Conservation (phyloP, 345 rosid genomes). For the Populus deltoides region DNA sequence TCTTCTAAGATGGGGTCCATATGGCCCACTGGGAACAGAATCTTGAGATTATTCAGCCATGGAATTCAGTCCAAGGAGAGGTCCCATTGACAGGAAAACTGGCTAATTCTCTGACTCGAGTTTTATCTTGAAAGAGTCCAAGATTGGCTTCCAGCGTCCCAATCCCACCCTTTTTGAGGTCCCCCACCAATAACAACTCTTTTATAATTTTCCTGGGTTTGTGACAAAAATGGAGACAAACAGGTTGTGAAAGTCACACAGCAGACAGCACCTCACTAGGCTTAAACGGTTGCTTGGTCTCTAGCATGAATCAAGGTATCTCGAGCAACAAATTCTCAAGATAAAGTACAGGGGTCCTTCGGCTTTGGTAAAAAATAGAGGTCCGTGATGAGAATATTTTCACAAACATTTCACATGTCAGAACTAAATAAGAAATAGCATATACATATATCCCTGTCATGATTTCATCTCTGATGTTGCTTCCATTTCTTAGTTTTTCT, state of each 20-base stretch:
- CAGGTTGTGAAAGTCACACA: neutral
- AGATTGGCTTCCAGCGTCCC: neutral
- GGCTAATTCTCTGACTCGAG: neutral
- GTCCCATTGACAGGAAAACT: conserved; percentile 12
- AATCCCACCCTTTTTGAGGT: neutral
- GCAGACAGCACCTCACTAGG: neutral
- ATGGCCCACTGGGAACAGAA: neutral
- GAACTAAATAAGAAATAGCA: neutral
- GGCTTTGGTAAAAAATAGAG: neutral
- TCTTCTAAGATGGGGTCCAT: conserved; percentile 3
- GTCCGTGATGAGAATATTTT: neutral
- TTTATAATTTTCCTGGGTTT: neutral
- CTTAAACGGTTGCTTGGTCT: neutral
- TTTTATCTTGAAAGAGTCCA: neutral
- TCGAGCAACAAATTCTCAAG: neutral
- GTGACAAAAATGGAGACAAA: neutral
- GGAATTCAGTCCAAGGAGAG: conserved; percentile 21
- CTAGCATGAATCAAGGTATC: neutral
- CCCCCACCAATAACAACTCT: neutral
- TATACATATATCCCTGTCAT: neutral
- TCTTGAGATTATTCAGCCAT: neutral
- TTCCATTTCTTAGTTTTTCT: neutral
- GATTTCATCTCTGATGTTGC: neutral
- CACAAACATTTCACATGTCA: neutral
- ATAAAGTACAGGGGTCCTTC: too few relatives aligned